Base-by-base conservation (phyloP, 306 rosid species). In the Cucurbita argyrosperma region DNA sequence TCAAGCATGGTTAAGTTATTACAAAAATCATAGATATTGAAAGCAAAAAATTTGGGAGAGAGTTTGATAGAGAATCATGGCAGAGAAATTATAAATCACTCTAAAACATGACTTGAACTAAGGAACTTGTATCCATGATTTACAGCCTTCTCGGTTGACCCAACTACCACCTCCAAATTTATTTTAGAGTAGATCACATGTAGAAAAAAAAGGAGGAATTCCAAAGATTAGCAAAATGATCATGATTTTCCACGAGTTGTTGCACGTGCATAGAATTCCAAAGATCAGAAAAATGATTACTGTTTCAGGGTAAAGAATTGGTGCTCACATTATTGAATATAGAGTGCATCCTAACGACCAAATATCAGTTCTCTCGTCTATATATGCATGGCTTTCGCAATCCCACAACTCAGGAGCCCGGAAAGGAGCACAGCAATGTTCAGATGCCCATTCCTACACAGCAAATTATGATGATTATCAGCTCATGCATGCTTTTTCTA, bases 351-450 rank as follows among this genome's bases (percentile, higher is more conserved):
- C 99, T 54, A 95, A 80, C 5, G 99, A 95, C 97, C 99, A 95
- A 63, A 95, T 72, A 63, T 95, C 99, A 78, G 96, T 95, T 86
- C 99, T 89, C 84, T 95, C 99, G 19, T 95, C 99, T 69, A 95
- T 82, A 77, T 89, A 84, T 66, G 88, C 79, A 52, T 88, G 86
- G 88, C 96, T 95, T 47, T 92, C 96, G 79, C 99, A 95, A 83
- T 95, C 99, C 99, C 99, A 95, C 76, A 95, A 88, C 84, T 91
- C 97, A 71, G 97, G 99, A 81, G 99, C 96, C 75, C 93, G 96
- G 82, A 89, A 83, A 79, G 99, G 99, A 76, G 97, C 99, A 16
- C 97, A 89, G 80, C 92, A 88, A 66, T 95, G 99, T 76, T 95
- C 99, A 83, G 97, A 78, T 46, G 99, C 97, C 99, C 97, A 95